phyloP scores from a whole-genome alignment of 495 filamentous ascomycete genomes.

The Aspergillus ostianus region DNA sequence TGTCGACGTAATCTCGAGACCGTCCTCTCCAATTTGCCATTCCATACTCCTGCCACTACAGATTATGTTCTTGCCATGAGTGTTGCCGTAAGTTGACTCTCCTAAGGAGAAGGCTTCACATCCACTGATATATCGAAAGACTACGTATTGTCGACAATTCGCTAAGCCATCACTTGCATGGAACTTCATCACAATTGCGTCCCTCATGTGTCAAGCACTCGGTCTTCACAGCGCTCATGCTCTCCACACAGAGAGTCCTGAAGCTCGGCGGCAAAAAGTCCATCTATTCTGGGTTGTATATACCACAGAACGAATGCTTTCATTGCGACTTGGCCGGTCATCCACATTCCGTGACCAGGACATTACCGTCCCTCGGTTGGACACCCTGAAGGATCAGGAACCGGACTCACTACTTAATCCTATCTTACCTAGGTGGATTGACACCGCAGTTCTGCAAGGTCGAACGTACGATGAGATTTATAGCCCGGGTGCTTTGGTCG shows the following conservation, averaged over 20 bases:
- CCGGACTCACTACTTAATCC: conserved; percentile 4
- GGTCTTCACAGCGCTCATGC: conserved; percentile 8
- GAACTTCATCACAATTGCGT: conserved; percentile 13
- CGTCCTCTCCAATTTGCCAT: conserved; percentile 10
- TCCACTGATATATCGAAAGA: conserved; percentile 1
- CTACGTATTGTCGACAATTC: conserved; percentile 13
- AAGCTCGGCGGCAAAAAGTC: background rate
- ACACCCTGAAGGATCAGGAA: background rate
- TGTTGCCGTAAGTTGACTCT: conserved; percentile 13
- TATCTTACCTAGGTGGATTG: conserved; percentile 8
- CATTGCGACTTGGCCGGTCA: conserved; percentile 5
- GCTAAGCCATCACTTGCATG: conserved; percentile 13
- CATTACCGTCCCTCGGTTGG: conserved; percentile 7
- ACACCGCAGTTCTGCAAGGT: conserved; percentile 9
- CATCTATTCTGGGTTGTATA: conserved; percentile 13
- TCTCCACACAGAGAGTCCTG: background rate
- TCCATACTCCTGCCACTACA: conserved; percentile 8
- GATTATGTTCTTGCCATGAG: conserved; percentile 13
- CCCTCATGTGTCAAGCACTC: conserved; percentile 10
- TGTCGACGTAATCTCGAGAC: conserved; percentile 14
- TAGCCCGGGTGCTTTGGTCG: conserved; percentile 9
- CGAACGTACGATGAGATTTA: conserved; percentile 16
- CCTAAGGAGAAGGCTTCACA: background rate
- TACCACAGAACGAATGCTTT: conserved; percentile 1
- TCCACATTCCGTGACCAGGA: conserved; percentile 15